Percentiles rank a stretch among this genome's conserved stretches.
Evolutionary conservation across 768 basidiomycete species (phyloP).

Genomic region (Mrakia blollopis): DNA sequence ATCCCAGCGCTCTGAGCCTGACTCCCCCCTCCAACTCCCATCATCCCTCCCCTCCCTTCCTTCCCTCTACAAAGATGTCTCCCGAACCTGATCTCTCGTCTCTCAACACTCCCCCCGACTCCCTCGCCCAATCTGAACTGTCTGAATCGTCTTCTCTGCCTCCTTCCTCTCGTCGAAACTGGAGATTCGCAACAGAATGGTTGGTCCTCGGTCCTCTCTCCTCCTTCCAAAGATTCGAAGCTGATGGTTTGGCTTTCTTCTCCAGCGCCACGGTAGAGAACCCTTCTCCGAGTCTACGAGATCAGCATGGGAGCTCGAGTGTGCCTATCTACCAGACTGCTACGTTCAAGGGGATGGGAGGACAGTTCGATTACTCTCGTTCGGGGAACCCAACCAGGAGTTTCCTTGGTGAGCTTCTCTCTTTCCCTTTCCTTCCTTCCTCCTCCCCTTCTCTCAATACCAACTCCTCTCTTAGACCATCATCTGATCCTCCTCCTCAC

Average conservation of each 20-base stretch:
- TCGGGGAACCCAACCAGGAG: conserved; percentile 95
- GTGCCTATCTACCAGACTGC: conserved; percentile 98
- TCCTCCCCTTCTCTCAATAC: neutral
- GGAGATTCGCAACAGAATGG: conserved; percentile 31
- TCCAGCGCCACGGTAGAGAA: conserved; percentile 41
- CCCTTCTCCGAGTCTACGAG: conserved; percentile 56
- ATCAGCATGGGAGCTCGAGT: conserved; percentile 88
- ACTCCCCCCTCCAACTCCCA: neutral
- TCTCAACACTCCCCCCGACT: conserved; percentile 13
- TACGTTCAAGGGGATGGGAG: conserved; percentile 90
- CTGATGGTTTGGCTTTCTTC: neutral
- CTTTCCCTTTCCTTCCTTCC: neutral
- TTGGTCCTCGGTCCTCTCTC: neutral
- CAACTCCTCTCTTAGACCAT: neutral
- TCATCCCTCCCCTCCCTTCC: neutral
- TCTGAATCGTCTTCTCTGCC: neutral
- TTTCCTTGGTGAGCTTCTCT: conserved; percentile 68
- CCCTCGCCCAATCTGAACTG: conserved; percentile 1
- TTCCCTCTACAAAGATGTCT: neutral
- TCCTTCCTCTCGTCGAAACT: conserved; percentile 13
- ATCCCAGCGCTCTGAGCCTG: neutral
- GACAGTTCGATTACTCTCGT: conserved; percentile 81
- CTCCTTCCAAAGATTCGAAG: neutral
- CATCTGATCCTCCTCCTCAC: neutral
- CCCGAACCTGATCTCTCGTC: neutral